phyloP scores from a whole-genome alignment of 169 alveolate genomes.

The Eimeria acervulina region DNA sequence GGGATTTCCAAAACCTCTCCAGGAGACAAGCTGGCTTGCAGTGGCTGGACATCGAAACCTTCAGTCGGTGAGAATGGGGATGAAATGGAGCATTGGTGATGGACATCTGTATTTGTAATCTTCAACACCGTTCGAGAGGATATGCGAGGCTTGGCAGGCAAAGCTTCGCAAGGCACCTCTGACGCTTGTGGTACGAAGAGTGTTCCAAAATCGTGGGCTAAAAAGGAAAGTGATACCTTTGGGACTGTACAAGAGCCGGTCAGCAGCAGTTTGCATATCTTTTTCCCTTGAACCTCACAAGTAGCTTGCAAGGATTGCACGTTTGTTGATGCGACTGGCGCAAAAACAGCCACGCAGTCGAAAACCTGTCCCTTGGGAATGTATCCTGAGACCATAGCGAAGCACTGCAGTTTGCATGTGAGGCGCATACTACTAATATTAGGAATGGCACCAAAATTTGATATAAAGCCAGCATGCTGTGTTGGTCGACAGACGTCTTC shows the following conservation, averaged over 20 bases:
- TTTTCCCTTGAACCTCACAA: conserved; percentile 89
- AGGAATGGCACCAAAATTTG: too few relatives aligned
- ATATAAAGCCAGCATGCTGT: too few relatives aligned
- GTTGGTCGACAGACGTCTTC: background rate
- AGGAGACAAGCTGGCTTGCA: conserved; percentile 86
- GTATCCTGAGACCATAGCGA: conserved; percentile 48
- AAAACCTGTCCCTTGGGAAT: conserved; percentile 67
- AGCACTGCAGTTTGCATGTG: background rate
- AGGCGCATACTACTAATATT: background rate
- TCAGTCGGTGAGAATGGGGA: conserved; percentile 90
- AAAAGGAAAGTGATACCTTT: conserved; percentile 93
- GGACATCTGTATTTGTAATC: conserved; percentile 92
- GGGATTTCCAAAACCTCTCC: conserved; percentile 93
- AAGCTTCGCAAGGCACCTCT: conserved; percentile 19
- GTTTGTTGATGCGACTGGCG: conserved; percentile 62
- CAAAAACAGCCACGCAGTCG: conserved; percentile 36
- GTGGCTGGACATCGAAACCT: conserved; percentile 87
- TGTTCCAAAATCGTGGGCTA: conserved; percentile 95
- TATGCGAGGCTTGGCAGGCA: conserved; percentile 45
- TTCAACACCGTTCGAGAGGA: conserved; percentile 87
- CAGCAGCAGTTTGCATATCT: conserved; percentile 90
- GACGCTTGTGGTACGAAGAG: conserved; percentile 90
- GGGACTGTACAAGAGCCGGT: conserved; percentile 94
- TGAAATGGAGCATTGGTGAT: conserved; percentile 91
- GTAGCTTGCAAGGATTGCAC: conserved; percentile 32